Evolutionary conservation across 768 basidiomycete genomes (phyloP).

Genomic region (Trametes gibbosa): DNA sequence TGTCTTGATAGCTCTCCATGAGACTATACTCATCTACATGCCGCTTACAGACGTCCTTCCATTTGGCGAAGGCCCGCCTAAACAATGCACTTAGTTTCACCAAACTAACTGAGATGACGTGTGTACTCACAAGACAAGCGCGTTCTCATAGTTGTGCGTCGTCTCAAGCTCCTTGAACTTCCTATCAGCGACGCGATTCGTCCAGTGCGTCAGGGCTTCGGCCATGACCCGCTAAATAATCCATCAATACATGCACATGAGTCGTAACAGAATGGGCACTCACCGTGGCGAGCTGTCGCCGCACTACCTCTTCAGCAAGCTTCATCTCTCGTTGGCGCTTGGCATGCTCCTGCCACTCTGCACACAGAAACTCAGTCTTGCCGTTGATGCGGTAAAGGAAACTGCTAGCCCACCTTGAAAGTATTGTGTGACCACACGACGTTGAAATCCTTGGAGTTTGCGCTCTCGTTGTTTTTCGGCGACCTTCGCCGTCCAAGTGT

Average conservation of each 20-base stretch:
- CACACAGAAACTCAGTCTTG: background rate
- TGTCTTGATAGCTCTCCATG: conserved; percentile 80
- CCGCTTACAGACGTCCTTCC: conserved; percentile 59
- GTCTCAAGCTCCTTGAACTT: conserved; percentile 73
- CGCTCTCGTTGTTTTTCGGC: conserved; percentile 43
- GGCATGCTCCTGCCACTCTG: conserved; percentile 49
- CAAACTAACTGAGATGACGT: background rate
- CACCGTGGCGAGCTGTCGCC: conserved; percentile 42
- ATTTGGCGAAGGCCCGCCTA: conserved; percentile 64
- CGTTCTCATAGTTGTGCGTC: conserved; percentile 43
- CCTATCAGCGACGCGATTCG: conserved; percentile 66
- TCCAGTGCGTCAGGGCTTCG: conserved; percentile 58
- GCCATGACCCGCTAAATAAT: conserved; percentile 49
- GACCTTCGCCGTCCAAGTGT: conserved; percentile 45
- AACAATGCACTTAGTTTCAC: background rate
- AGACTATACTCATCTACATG: conserved; percentile 72
- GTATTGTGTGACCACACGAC: conserved; percentile 33
- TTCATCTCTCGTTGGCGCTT: conserved; percentile 39
- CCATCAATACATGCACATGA: background rate
- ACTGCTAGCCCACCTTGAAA: conserved; percentile 31
- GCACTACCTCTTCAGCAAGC: conserved; percentile 44
- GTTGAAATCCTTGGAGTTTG: conserved; percentile 44
- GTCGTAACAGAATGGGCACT: conserved; percentile 2
- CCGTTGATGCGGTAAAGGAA: no score
- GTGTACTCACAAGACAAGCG: conserved; percentile 35